A percentile compares a stretch with the other conserved stretches of the same genome.
phyloP scores from a whole-genome alignment of 352 stramenopile species.

The Phytophthora capsici region DNA sequence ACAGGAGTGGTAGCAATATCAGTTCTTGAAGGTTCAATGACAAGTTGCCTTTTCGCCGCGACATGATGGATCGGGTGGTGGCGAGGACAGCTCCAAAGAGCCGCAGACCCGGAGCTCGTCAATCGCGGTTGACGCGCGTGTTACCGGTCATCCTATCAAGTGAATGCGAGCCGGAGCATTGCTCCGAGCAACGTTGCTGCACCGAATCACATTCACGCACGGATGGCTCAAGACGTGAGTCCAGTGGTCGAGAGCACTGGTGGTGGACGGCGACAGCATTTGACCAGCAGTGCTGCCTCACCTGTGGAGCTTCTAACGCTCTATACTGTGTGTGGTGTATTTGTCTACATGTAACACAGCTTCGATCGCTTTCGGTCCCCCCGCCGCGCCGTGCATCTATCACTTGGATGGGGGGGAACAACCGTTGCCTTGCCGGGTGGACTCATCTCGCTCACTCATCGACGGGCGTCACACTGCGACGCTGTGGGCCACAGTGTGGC shows the following conservation, averaged over 20 bases:
- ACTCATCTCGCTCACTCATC: conserved; percentile 4
- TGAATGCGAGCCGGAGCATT: conserved; percentile 22
- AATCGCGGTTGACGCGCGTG: conserved; percentile 14
- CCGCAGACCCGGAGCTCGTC: conserved; percentile 11
- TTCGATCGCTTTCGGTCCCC: not conserved
- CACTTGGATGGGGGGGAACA: conserved; percentile 34
- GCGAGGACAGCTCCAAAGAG: conserved; percentile 23
- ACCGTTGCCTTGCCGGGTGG: not conserved
- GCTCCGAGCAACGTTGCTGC: conserved; percentile 8
- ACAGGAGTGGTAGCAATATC: not conserved
- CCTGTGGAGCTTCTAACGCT: conserved; percentile 11
- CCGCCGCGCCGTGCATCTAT: conserved; percentile 33
- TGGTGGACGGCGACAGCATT: conserved; percentile 2
- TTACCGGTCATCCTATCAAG: conserved; percentile 5
- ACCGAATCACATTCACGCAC: conserved; percentile 18
- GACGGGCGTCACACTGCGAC: not conserved
- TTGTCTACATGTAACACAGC: too few relatives aligned
- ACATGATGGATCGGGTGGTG: conserved; percentile 31
- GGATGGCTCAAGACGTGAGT: not conserved
- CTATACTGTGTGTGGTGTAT: not conserved
- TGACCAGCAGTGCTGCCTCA: not conserved
- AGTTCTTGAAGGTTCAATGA: conserved; percentile 14
- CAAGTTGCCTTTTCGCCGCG: conserved; percentile 23
- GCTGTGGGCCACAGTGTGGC: not conserved
- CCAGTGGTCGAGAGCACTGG: not conserved